phyloP scores from a whole-genome alignment of 2,329 filamentous ascomycete species.

The Claviceps capensis region DNA sequence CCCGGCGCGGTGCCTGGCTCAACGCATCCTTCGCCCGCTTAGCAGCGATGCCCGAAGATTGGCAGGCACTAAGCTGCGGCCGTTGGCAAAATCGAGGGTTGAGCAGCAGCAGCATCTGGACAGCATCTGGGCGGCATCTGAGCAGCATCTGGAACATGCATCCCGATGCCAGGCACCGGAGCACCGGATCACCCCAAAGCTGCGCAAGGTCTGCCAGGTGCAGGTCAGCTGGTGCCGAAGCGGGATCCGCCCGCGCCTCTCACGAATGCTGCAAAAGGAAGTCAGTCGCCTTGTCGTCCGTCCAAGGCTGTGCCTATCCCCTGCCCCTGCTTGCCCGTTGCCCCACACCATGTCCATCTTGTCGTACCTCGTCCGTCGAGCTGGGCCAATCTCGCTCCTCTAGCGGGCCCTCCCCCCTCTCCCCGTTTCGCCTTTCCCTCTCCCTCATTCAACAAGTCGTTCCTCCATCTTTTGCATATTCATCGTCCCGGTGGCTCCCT shows the following conservation, averaged over 20 bases:
- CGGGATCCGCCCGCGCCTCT: neutral
- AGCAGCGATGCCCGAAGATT: neutral
- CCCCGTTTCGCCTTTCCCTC: constrained; percentile 6
- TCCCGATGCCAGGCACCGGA: neutral
- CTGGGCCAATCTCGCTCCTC: constrained; percentile 5
- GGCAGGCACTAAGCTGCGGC: neutral
- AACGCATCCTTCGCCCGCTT: neutral
- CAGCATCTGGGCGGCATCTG: no score
- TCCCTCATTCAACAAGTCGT: constrained; percentile 4
- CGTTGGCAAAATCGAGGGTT: neutral
- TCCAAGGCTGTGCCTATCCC: neutral
- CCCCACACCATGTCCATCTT: neutral
- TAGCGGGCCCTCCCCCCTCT: constrained; percentile 4
- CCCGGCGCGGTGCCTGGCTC: neutral
- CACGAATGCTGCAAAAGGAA: neutral
- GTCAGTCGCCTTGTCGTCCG: neutral
- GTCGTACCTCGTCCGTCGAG: neutral
- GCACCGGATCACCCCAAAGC: neutral
- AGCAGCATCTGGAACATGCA: constrained; percentile 1
- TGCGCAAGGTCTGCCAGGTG: neutral
- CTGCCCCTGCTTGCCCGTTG: neutral
- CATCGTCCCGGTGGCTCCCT: constrained; percentile 3
- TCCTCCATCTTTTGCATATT: constrained; percentile 5
- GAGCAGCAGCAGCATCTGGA: neutral
- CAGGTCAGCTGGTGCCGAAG: neutral